Percentiles rank a stretch among this genome's conserved stretches.
Conservation (phyloP, 2,329 filamentous ascomycete species). For the Alternaria gansuensis region DNA sequence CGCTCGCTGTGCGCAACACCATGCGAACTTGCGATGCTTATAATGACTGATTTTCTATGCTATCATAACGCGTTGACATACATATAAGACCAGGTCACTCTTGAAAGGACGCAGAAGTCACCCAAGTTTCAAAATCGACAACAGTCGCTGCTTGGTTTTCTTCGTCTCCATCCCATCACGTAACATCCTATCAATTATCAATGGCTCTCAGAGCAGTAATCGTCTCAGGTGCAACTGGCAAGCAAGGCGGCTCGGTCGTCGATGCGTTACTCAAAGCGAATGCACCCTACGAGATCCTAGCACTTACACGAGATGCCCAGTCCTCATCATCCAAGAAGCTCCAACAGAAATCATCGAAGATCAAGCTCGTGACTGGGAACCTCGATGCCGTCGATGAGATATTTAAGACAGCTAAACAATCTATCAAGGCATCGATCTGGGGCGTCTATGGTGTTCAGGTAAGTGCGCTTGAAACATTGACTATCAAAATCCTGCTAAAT, state of each 20-base stretch:
- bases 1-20: background rate
- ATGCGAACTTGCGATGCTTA: background rate
- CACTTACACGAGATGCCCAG: constrained; percentile 63
- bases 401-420: constrained; percentile 58
- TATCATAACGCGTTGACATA: background rate
- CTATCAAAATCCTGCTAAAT: background rate
- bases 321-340: constrained; percentile 62
- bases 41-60: background rate
- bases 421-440: constrained; percentile 42
- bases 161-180: background rate
- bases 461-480: background rate
- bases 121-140: background rate
- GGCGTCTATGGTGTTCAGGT: constrained; percentile 48
- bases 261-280: constrained; percentile 50
- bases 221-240: constrained; percentile 57
- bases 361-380: constrained; percentile 65
- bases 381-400: constrained; percentile 60
- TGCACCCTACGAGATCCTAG: constrained; percentile 61
- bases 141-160: background rate
- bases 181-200: background rate
- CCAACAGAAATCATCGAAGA: constrained; percentile 54
- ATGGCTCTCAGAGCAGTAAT: constrained; percentile 39
- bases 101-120: background rate
- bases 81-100: background rate
- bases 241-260: constrained; percentile 57